Evolutionary conservation across 805 yeast species (phyloP), one percentile per base, ranked within the genome.

Genomic region (Kluyveromyces nonfermentans): DNA sequence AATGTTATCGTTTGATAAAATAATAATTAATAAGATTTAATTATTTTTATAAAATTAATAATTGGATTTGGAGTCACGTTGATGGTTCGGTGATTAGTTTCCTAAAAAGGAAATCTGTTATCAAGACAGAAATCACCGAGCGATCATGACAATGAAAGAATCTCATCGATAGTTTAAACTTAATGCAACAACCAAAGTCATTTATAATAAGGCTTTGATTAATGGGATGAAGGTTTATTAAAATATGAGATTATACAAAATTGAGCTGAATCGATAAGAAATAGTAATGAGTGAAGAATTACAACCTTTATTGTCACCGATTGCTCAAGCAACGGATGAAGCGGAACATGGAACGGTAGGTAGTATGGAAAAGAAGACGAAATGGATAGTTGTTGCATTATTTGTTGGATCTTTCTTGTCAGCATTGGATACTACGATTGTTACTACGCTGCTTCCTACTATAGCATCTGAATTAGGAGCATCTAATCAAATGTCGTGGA

Each of bases 401-500:
- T 69, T 65, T 42, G 52, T 67, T 12, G 64, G 71, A n/a, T 63
- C 74, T 0, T 79, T 74, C 50, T 63, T 80, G 37, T 74, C 82
- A 2, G 80, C 85, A 1, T 59, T 80, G 47, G 86, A 80, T 56
- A 67, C 75, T 14, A 80, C 87, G 0, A 74, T 80, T 19, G 79
- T 80, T 25, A 73, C 85, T 0, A 79, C 87, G 0, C 62, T 80
- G 33, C 60, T 80, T 54, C 70, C 84, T 2, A 72, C 73, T 14
- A 79, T 80, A 44, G 83, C 85, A 1, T 77, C 83, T 0, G 85
- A 79, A 48, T 68, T 80, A 54, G 65, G 77, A 48, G 79, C 80
- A 0, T 68, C 78, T n/a, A 74, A 76, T 2, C 72, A 74, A 47
- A 73, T 79, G 52, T 74, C 84, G 15, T 68, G 72, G 72, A 65